Base-by-base conservation (phyloP, 2,329 filamentous ascomycete species). In the Penicillium sp. region DNA sequence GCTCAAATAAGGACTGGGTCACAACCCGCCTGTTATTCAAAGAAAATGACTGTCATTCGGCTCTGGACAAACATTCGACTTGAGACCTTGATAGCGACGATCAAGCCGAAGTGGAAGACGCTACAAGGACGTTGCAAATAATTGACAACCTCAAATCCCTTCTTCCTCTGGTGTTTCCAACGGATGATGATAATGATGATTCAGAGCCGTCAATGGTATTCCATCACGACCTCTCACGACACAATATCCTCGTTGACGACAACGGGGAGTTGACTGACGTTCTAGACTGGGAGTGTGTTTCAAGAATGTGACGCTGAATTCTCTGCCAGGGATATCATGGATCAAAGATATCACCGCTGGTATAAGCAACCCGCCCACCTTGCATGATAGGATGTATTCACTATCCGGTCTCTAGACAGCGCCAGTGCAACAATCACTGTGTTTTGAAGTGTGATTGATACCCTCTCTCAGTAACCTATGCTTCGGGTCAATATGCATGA, bases 221-320 rank as follows among this genome's bases (percentile, higher is more conserved):
- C 23, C 57, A 65, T 39, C 48, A 65, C 13, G 57, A 60, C 48
- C 49, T 65, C 29, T 58, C 44, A n/a, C 31, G 44, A 11, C 55
- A 33, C 19, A 65, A 64, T 49, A 60, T 65, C 9, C 55, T 65
- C 7, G 49, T 65, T n/a, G 19, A 50, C 40, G 58, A 64, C 7
- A 46, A n/a, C 27, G 62, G 62, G 13, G 36, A 63, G 2, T 27
- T 64, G 4, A 34, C 54, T 10, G 58, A 31, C 39, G 9, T 64
- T 34, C 13, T 65, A 44, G 60, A 63, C 44, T 65, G 61, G 63
- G 61, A 64, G 49, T 64, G 56, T 55, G 61, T 65, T 23, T 61
- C 2, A 33, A 1, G 0, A 33, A 0, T 46, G 44, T 3, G 44
- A 46, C 7, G 4, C 1, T 9, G 3, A 1, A 1, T 1, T 45